Percentiles rank a stretch among this genome's conserved stretches.
Conservation (phyloP, 192 early-diverging fungal species). For the Mortierella antarctica region DNA sequence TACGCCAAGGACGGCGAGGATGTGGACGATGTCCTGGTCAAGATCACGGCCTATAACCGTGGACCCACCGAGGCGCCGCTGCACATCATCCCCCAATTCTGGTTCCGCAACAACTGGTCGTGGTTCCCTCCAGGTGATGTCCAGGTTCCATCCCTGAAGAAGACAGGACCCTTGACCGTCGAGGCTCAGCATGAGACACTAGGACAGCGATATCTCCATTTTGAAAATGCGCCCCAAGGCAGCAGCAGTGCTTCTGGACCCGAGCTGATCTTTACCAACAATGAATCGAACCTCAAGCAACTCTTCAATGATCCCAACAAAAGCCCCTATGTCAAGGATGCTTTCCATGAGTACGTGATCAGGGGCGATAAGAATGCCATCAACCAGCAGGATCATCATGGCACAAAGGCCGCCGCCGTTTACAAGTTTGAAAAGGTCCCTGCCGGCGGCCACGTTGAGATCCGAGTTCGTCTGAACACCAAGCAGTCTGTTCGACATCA, state of each 20-base stretch:
- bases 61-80: constrained; percentile 31
- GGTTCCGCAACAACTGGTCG: constrained; percentile 44
- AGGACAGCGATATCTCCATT: constrained; percentile 36
- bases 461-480: constrained; percentile 33
- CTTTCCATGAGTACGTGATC: constrained; percentile 58
- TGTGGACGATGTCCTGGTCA: constrained; percentile 40
- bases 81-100: constrained; percentile 36
- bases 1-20: constrained; percentile 46
- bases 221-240: constrained; percentile 1
- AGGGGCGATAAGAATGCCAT: constrained; percentile 43
- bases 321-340: constrained; percentile 55
- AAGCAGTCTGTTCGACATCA: background rate
- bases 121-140: constrained; percentile 41
- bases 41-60: constrained; percentile 48
- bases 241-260: constrained; percentile 8
- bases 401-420: constrained; percentile 61
- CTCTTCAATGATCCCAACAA: constrained; percentile 57
- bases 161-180: constrained; percentile 4
- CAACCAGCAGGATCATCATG: constrained; percentile 37
- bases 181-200: constrained; percentile 31
- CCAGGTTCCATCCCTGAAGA: constrained; percentile 21
- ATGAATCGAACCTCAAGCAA: constrained; percentile 57
- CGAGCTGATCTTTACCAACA: constrained; percentile 60
- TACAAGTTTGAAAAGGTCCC: constrained; percentile 57
- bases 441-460: constrained; percentile 39